Conservation (phyloP, 352 stramenopile species). For the Phytophthora pini region DNA sequence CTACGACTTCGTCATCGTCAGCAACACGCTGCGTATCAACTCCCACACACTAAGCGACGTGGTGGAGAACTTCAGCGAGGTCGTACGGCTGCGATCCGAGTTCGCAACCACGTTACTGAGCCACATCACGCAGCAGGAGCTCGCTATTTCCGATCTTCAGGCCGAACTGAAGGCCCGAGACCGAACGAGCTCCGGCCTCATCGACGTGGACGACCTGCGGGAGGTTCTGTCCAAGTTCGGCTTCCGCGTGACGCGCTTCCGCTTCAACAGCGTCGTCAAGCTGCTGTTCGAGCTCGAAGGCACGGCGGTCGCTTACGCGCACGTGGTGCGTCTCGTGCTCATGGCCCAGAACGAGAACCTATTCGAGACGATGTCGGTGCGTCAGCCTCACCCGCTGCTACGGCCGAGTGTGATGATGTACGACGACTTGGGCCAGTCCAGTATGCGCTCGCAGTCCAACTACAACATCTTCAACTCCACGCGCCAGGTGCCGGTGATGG, state of each 20-base stretch:
- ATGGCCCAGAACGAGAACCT: conserved; percentile 37
- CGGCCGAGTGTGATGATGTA: conserved; percentile 30
- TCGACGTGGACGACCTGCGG: conserved; percentile 54
- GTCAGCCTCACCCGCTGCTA: conserved; percentile 26
- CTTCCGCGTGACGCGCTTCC: conserved; percentile 58
- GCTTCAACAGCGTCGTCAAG: conserved; percentile 69
- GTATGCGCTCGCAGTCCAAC: conserved; percentile 34
- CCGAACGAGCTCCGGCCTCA: conserved; percentile 23
- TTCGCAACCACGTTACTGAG: conserved; percentile 42
- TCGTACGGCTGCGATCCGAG: conserved; percentile 54
- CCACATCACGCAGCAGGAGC: conserved; percentile 29
- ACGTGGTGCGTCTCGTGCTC: conserved; percentile 49
- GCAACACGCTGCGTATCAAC: conserved; percentile 58
- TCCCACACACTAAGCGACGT: conserved; percentile 56
- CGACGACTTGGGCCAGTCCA: conserved; percentile 24
- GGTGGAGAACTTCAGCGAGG: conserved; percentile 66
- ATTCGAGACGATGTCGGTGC: conserved; percentile 6
- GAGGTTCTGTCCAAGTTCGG: conserved; percentile 48
- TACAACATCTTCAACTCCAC: conserved; percentile 38
- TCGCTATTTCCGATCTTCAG: conserved; percentile 44
- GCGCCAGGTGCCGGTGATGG: conserved; percentile 13
- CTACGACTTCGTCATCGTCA: conserved; percentile 66
- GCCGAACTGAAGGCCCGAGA: conserved; percentile 38
- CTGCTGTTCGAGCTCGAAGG: conserved; percentile 54
- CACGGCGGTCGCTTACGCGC: conserved; percentile 44